Evolutionary conservation across 441 rosid genomes (phyloP).

Genomic region (Mallotus japonicus): DNA sequence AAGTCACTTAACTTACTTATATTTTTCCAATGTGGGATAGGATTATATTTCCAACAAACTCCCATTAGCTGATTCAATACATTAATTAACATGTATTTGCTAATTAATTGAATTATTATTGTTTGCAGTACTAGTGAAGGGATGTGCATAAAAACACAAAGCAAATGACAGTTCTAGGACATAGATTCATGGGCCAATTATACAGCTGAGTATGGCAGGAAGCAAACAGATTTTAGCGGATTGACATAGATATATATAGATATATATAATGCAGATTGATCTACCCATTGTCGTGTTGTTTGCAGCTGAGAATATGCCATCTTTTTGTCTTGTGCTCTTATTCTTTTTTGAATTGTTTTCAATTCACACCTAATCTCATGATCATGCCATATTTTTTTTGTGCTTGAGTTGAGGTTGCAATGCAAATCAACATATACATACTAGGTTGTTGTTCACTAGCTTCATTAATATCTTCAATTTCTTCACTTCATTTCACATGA

Average conservation of each 20-base stretch:
- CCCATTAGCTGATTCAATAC: too few relatives aligned
- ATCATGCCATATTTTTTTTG: too few relatives aligned
- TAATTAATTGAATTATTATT: too few relatives aligned
- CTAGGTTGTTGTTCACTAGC: not conserved
- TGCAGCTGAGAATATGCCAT: not conserved
- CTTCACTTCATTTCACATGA: not conserved
- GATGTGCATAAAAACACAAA: conserved; percentile 2
- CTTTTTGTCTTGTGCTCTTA: too few relatives aligned
- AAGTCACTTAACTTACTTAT: too few relatives aligned
- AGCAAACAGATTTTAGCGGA: conserved; percentile 7
- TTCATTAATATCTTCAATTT: not conserved
- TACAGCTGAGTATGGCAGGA: not conserved
- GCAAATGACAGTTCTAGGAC: conserved; percentile 4
- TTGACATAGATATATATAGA: not conserved
- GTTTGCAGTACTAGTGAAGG: not conserved
- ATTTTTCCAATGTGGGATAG: too few relatives aligned
- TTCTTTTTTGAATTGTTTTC: not conserved
- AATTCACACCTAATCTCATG: too few relatives aligned
- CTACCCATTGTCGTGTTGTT: not conserved
- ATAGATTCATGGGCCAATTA: not conserved
- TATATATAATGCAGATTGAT: not conserved
- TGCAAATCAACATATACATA: not conserved
- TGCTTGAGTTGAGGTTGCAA: not conserved
- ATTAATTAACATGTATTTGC: too few relatives aligned
- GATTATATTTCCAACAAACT: too few relatives aligned